phyloP scores from a whole-genome alignment of 352 stramenopile species.

The Pythium brachiatum region DNA sequence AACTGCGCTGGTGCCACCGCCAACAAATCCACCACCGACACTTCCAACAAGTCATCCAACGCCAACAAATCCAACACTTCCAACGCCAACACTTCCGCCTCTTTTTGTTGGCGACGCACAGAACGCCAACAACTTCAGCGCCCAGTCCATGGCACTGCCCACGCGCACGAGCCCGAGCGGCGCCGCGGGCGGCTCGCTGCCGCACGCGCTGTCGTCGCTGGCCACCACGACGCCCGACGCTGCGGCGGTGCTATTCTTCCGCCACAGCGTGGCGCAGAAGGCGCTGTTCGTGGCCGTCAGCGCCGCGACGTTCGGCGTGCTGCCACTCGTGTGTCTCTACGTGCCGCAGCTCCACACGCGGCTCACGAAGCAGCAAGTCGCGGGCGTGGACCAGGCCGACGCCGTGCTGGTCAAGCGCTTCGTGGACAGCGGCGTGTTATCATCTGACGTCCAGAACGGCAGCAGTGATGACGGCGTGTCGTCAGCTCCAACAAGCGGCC shows the following conservation, averaged over 20 bases:
- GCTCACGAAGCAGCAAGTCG: constrained; percentile 45
- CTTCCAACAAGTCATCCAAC: neutral
- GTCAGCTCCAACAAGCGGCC: neutral
- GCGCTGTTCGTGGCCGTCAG: constrained; percentile 43
- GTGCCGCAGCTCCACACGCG: constrained; percentile 55
- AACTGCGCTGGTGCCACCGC: neutral
- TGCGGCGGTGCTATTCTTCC: constrained; percentile 40
- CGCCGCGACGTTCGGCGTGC: constrained; percentile 36
- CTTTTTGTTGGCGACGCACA: neutral
- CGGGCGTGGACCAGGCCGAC: constrained; percentile 40
- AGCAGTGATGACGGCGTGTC: constrained; percentile 21
- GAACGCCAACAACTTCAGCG: neutral
- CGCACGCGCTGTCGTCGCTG: constrained; percentile 19
- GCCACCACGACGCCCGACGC: constrained; percentile 40
- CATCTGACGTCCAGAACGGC: neutral
- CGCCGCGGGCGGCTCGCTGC: neutral
- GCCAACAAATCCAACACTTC: constrained; percentile 8
- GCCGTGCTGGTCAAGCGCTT: constrained; percentile 46
- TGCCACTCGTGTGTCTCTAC: constrained; percentile 50
- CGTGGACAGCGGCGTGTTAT: neutral
- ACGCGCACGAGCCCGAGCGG: constrained; percentile 5
- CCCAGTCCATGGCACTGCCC: constrained; percentile 16
- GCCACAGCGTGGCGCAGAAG: constrained; percentile 31
- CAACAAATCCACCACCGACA: constrained; percentile 1
- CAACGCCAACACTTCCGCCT: constrained; percentile 4